A percentile compares a stretch with the other conserved stretches of the same genome.
These are phyloP conservation scores for Musa schizocarpa DNA, from an alignment of 176 grass and related monocot species.

Conservation along the genomic window DNA sequence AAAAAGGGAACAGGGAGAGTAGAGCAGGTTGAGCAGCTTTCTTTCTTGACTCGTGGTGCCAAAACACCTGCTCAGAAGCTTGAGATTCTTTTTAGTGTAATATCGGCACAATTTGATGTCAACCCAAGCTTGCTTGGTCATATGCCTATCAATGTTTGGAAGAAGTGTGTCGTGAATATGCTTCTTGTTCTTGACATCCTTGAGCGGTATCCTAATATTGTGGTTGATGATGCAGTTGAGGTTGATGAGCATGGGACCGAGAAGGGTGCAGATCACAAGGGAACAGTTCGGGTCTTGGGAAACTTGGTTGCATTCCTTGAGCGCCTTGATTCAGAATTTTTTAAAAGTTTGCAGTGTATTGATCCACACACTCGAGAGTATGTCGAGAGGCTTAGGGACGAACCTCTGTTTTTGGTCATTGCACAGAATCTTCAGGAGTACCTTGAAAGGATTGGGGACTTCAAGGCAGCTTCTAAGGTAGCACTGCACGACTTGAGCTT, in stretches of 20 bases:
- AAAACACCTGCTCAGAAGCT: slow-evolving; percentile 98
- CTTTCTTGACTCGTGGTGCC: slow-evolving; percentile 72
- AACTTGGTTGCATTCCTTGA: slow-evolving; percentile 87
- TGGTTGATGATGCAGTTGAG: slow-evolving; percentile 62
- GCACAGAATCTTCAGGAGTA: slow-evolving; percentile 93
- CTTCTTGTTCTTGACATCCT: slow-evolving; percentile 88
- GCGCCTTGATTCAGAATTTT: slow-evolving; percentile 84
- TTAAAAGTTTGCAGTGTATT: slow-evolving; percentile 71
- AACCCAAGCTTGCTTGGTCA: slow-evolving; percentile 94
- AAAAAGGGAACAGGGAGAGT: slow-evolving; percentile 87
- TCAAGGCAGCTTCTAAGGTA: slow-evolving; percentile 72
- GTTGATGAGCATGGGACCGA: slow-evolving; percentile 73
- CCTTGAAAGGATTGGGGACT: slow-evolving; percentile 55
- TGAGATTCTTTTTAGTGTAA: slow-evolving; percentile 77
- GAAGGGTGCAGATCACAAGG: slow-evolving; percentile 58
- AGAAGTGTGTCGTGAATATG: slow-evolving; percentile 82
- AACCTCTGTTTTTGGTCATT: slow-evolving; percentile 81
- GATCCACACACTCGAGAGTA: slow-evolving; percentile 90
- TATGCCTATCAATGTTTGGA: slow-evolving; percentile 90
- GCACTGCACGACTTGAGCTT: slow-evolving; percentile 71
- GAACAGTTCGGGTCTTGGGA: slow-evolving; percentile 59
- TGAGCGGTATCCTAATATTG: slow-evolving; percentile 80
- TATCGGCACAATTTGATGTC: slow-evolving; percentile 96
- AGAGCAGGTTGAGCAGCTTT: slow-evolving; percentile 86
- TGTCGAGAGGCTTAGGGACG: slow-evolving; percentile 85